phyloP scores from a whole-genome alignment of 78 protist species.

The Creolimax fragrantissima region DNA sequence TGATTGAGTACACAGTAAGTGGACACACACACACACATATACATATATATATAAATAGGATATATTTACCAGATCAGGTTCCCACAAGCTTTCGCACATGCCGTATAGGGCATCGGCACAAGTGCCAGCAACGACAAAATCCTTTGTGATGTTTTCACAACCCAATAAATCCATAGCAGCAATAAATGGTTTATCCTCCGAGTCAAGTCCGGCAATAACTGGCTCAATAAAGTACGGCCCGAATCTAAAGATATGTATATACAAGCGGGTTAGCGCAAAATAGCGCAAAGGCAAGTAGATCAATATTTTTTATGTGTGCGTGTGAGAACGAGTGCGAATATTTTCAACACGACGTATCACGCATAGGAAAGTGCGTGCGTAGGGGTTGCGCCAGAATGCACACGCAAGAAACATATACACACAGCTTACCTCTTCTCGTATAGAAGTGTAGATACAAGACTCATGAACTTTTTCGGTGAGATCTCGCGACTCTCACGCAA shows the following conservation, averaged over 20 bases:
- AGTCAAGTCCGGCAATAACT: slow-evolving; percentile 82
- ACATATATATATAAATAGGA: not conserved
- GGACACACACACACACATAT: too few relatives aligned
- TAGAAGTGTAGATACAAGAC: slow-evolving; percentile 55
- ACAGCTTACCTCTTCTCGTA: slow-evolving; percentile 68
- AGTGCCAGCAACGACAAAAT: slow-evolving; percentile 85
- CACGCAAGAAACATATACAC: too few relatives aligned
- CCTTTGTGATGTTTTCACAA: slow-evolving; percentile 56
- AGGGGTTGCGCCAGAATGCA: too few relatives aligned
- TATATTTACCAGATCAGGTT: slow-evolving; percentile 54
- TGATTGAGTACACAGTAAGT: too few relatives aligned
- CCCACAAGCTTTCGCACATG: slow-evolving; percentile 71
- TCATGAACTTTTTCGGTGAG: slow-evolving; percentile 57
- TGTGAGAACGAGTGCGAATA: not conserved
- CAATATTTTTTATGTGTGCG: not conserved
- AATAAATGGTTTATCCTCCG: slow-evolving; percentile 55
- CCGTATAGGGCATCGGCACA: slow-evolving; percentile 65
- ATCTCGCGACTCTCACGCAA: slow-evolving; percentile 88
- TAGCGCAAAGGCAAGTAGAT: not conserved
- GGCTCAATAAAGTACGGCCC: slow-evolving; percentile 92
- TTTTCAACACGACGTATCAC: too few relatives aligned
- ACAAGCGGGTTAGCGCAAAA: not conserved
- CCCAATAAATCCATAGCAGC: slow-evolving; percentile 85
- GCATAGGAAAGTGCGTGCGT: too few relatives aligned
- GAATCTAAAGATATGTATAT: slow-evolving; percentile 43